Conservation (phyloP, 352 stramenopile genomes). For the Aphanomyces astaci region DNA sequence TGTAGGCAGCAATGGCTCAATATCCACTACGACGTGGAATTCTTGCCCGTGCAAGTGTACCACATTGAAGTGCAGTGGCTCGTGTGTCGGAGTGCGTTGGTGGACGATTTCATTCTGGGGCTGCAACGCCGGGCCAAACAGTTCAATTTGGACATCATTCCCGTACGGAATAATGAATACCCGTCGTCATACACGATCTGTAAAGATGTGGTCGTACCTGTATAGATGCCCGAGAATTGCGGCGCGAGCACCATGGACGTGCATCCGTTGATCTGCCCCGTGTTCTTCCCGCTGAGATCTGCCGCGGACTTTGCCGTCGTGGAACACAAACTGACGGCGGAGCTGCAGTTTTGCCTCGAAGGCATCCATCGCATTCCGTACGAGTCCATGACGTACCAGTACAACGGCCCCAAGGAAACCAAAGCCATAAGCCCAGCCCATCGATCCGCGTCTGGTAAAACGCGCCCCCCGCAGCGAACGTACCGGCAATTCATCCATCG, state of each 20-base stretch:
- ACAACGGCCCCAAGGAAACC: neutral
- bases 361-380: slow-evolving; percentile 59
- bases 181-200: no score
- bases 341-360: slow-evolving; percentile 67
- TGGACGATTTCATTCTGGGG: slow-evolving; percentile 72
- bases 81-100: slow-evolving; percentile 68
- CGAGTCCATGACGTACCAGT: slow-evolving; percentile 33
- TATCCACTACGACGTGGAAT: slow-evolving; percentile 62
- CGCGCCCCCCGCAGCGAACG: slow-evolving; percentile 22
- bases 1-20: slow-evolving; percentile 78
- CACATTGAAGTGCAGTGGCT: slow-evolving; percentile 83
- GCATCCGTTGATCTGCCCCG: slow-evolving; percentile 63
- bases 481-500: slow-evolving; percentile 67
- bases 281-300: slow-evolving; percentile 55
- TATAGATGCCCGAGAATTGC: slow-evolving; percentile 51
- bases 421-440: slow-evolving; percentile 25
- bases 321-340: slow-evolving; percentile 49
- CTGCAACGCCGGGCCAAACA: slow-evolving; percentile 66
- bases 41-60: slow-evolving; percentile 59
- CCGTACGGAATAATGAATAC: no score
- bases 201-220: no score
- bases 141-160: slow-evolving; percentile 58
- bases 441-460: slow-evolving; percentile 28
- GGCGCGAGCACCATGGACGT: slow-evolving; percentile 71
- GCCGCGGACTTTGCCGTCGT: slow-evolving; percentile 42